phyloP scores from a whole-genome alignment of 306 rosid species.

The Ammopiptanthus mongolicus region DNA sequence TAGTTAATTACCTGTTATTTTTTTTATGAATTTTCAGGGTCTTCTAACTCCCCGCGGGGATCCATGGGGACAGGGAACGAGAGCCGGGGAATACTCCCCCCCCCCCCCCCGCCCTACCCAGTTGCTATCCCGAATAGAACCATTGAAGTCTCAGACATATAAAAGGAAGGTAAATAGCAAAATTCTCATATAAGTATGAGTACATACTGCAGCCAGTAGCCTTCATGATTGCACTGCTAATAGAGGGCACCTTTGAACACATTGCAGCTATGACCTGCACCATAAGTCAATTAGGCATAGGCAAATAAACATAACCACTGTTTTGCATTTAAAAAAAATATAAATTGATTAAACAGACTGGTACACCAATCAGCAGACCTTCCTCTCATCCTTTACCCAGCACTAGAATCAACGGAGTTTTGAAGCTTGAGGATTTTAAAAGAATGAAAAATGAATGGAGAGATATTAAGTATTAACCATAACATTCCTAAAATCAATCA shows the following conservation, averaged over 20 bases:
- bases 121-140: no score
- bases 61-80: no score
- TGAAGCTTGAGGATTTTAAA: conserved; percentile 4
- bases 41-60: no score
- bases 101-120: no score
- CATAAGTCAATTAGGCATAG: conserved; percentile 23
- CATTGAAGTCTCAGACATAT: neutral
- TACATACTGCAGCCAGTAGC: conserved; percentile 77
- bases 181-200: neutral
- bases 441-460: neutral
- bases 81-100: no score
- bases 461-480: neutral
- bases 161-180: neutral
- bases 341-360: neutral
- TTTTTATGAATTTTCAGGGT: no score
- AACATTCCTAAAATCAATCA: neutral
- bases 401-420: neutral
- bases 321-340: neutral
- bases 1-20: no score
- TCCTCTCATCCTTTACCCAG: neutral
- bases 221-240: conserved; percentile 85
- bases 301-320: neutral
- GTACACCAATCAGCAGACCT: neutral
- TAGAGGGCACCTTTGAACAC: conserved; percentile 95
- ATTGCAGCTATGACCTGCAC: conserved; percentile 87